Evolutionary conservation across 1,284 basidiomycete genomes (phyloP), one percentile per base, ranked within the genome.

Genomic region (Sporisorium scitamineum): DNA sequence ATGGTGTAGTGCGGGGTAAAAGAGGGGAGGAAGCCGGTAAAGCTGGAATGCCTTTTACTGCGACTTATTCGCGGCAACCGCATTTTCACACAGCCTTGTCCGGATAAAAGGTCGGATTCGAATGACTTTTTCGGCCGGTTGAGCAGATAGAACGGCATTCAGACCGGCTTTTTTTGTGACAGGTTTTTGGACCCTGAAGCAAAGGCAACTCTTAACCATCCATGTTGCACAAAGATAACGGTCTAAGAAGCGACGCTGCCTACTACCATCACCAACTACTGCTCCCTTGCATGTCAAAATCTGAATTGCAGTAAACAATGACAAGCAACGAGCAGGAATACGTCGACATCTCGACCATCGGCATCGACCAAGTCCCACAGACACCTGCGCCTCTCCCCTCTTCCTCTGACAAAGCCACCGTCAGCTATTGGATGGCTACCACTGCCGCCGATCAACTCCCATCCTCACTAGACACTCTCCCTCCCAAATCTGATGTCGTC

Each of bases 351-450:
- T 76, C 74, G 13, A 76, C 65, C 29, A 65, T 76, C 48, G 74
- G 74, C 41, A 54, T 77, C 45, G 59, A 64, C 56, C 22, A 53
- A 11, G 66, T 61, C 1, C 14, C 55, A 0, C 10, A 24, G 4
- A 27, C 22, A n/a, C 71, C 68, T 1, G 26, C 72, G 7, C 61
- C 68, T 1, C 59, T 75, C 0, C 76, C 76, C 7, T 50, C 59
- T 2, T 18, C 54, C 2, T 20, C 48, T 5, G 50, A 50, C 1
- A 37, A 48, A 27, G 66, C 76, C 11, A 72, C 73, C n/a, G 22
- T 50, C 20, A 76, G 73, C 54, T 73, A 76, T 59, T 79, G 76
- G 76, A 45, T 78, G 41, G 69, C 68, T 20, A 73, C 73, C 26
- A 61, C 70, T 2, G 9, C 55, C 0, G 2, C 37, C 0, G 11